Conservation (phyloP, 805 yeast species). For the Monosporozyma yasuniensis region DNA sequence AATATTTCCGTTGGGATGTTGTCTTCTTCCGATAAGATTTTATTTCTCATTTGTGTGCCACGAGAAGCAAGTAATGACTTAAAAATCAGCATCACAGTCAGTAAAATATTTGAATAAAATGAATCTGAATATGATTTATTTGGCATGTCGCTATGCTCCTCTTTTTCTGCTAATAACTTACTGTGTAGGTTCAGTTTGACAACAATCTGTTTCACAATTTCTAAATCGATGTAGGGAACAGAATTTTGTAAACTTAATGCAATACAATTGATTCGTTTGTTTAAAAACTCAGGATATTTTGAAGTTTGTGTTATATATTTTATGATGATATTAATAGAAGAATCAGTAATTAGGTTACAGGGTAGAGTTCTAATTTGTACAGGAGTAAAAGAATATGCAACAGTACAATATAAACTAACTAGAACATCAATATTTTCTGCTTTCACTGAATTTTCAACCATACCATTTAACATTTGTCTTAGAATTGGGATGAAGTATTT, state of each 20-base stretch:
- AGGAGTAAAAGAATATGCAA: slow-evolving; percentile 4
- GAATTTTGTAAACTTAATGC: slow-evolving; percentile 17
- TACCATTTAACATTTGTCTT: slow-evolving; percentile 6
- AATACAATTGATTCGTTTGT: slow-evolving; percentile 14
- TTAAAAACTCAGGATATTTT: slow-evolving; percentile 4
- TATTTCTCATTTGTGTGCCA: slow-evolving; percentile 7
- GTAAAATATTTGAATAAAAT: slow-evolving; percentile 14
- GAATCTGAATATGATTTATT: slow-evolving; percentile 10
- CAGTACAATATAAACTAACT: slow-evolving; percentile 11
- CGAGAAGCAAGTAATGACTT: slow-evolving; percentile 9
- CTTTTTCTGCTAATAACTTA: slow-evolving; percentile 13
- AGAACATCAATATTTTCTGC: neutral
- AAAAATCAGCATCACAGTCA: slow-evolving; percentile 14
- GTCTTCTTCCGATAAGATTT: neutral
- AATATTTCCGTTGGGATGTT: slow-evolving; percentile 2
- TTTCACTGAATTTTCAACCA: neutral
- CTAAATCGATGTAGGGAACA: slow-evolving; percentile 4
- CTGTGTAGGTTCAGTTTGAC: slow-evolving; percentile 7
- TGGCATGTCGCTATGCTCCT: slow-evolving; percentile 6
- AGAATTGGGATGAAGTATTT: slow-evolving; percentile 19
- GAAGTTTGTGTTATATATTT: slow-evolving; percentile 6
- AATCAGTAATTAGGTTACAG: slow-evolving; percentile 11
- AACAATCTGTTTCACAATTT: slow-evolving; percentile 5
- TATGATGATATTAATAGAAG: slow-evolving; percentile 10
- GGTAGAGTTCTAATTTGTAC: slow-evolving; percentile 4